A percentile compares a stretch with the other conserved stretches of the same genome.
phyloP scores from a whole-genome alignment of 371 early-diverging fungal genomes.

The Haplosporangium sp. region DNA sequence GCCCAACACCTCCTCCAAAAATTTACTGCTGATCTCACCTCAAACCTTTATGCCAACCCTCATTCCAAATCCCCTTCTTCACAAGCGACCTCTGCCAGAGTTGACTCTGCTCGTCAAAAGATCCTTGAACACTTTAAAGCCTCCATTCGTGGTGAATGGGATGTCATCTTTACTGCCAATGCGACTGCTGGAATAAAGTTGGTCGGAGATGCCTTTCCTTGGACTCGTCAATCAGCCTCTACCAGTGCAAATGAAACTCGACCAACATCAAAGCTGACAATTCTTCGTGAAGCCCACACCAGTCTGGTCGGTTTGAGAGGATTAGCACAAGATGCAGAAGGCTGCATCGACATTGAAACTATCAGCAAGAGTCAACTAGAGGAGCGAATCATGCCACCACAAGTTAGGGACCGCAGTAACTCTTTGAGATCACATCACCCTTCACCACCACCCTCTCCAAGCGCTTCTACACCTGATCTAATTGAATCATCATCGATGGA shows the following conservation, averaged over 20 bases:
- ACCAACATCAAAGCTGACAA: constrained; percentile 57
- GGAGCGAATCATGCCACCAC: constrained; percentile 12
- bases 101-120: constrained; percentile 62
- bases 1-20: constrained; percentile 59
- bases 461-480: constrained; percentile 9
- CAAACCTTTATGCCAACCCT: constrained; percentile 74
- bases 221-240: constrained; percentile 30
- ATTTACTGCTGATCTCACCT: constrained; percentile 60
- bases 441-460: constrained; percentile 47
- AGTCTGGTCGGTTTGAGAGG: constrained; percentile 77
- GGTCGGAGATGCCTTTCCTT: constrained; percentile 67
- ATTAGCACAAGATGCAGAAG: constrained; percentile 51
- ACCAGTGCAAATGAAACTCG: not conserved
- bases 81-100: constrained; percentile 57
- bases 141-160: constrained; percentile 59
- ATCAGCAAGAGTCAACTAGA: constrained; percentile 33
- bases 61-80: constrained; percentile 72
- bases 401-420: constrained; percentile 1
- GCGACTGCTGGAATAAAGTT: constrained; percentile 71
- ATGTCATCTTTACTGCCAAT: constrained; percentile 69
- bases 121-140: constrained; percentile 63
- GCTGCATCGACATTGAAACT: constrained; percentile 30
- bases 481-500: not conserved
- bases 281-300: constrained; percentile 72
- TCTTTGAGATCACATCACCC: constrained; percentile 21